phyloP scores from a whole-genome alignment of 228 moss, liverwort and hornwort species.

The Sphagnum fallax region DNA sequence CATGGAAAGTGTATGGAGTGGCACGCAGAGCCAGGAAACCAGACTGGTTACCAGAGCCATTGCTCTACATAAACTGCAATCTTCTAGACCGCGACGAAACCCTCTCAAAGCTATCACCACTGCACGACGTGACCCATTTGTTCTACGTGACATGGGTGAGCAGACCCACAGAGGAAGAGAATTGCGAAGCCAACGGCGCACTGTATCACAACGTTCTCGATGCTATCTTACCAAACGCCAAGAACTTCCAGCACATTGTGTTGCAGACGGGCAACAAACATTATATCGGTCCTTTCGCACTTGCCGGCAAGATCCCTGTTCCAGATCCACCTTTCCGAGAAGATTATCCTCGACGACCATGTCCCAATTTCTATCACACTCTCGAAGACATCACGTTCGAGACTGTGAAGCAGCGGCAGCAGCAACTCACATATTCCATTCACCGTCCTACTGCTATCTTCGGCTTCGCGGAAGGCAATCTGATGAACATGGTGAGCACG shows the following conservation, averaged over 20 bases:
- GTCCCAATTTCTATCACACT: slow-evolving; percentile 24
- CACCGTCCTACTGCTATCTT: slow-evolving; percentile 41
- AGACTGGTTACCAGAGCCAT: slow-evolving; percentile 21
- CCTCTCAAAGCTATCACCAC: slow-evolving; percentile 14
- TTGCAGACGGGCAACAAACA: slow-evolving; percentile 70
- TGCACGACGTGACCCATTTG: slow-evolving; percentile 50
- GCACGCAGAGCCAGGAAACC: slow-evolving; percentile 36
- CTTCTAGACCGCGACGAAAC: slow-evolving; percentile 42
- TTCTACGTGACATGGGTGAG: slow-evolving; percentile 62
- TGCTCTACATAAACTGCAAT: slow-evolving; percentile 36
- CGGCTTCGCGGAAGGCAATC: slow-evolving; percentile 28
- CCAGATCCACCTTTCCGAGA: slow-evolving; percentile 27
- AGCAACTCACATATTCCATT: slow-evolving; percentile 31
- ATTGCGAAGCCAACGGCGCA: slow-evolving; percentile 27
- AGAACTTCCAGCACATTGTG: slow-evolving; percentile 42
- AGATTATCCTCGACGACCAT: slow-evolving; percentile 36
- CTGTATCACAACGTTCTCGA: slow-evolving; percentile 42
- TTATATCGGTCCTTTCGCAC: slow-evolving; percentile 55
- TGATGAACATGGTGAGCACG: slow-evolving; percentile 31
- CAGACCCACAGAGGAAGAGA: slow-evolving; percentile 33
- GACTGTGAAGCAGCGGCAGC: slow-evolving; percentile 3
- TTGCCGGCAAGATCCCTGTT: slow-evolving; percentile 5
- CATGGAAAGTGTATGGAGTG: slow-evolving; percentile 67
- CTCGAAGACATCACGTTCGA: slow-evolving; percentile 31
- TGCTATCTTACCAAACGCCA: slow-evolving; percentile 19